Percentiles rank a stretch among this genome's conserved stretches.
Evolutionary conservation across 73 alveolate species (phyloP).

Genomic region (Paraurostyla sp.): DNA sequence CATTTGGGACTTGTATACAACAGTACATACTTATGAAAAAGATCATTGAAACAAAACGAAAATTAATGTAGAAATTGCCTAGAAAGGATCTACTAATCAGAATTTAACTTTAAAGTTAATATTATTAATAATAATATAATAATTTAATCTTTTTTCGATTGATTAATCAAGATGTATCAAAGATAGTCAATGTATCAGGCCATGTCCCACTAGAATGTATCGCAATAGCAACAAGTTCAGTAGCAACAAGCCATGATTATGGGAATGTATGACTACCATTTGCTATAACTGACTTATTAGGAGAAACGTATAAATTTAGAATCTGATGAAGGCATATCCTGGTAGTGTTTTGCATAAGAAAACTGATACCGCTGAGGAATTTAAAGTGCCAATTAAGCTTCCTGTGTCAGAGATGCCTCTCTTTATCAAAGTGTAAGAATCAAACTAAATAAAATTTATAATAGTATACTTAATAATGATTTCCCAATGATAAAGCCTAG

Average conservation of each 20-base stretch:
- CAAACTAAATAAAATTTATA: not conserved
- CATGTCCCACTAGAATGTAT: not conserved
- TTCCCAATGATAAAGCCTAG: constrained; percentile 7
- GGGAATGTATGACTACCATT: not conserved
- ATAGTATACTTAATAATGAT: not conserved
- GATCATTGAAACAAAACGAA: no score
- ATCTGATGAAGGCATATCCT: not conserved
- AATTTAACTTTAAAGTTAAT: not conserved
- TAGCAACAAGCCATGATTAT: not conserved
- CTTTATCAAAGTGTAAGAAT: not conserved
- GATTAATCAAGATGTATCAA: not conserved
- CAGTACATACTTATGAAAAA: constrained; percentile 36
- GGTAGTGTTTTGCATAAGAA: not conserved
- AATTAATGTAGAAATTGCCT: no score
- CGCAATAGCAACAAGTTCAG: not conserved
- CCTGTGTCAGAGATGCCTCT: not conserved
- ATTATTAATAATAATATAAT: not conserved
- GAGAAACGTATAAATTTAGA: not conserved
- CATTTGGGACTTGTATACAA: constrained; percentile 19
- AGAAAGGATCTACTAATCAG: no score
- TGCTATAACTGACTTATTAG: not conserved
- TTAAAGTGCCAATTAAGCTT: not conserved
- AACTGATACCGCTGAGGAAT: not conserved
- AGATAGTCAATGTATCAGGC: not conserved
- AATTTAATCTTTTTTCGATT: not conserved